A percentile compares a stretch with the other conserved stretches of the same genome.
These are phyloP conservation scores for Capsella rubella DNA, from an alignment of 441 rosid genomes.

Conservation along the genomic window DNA sequence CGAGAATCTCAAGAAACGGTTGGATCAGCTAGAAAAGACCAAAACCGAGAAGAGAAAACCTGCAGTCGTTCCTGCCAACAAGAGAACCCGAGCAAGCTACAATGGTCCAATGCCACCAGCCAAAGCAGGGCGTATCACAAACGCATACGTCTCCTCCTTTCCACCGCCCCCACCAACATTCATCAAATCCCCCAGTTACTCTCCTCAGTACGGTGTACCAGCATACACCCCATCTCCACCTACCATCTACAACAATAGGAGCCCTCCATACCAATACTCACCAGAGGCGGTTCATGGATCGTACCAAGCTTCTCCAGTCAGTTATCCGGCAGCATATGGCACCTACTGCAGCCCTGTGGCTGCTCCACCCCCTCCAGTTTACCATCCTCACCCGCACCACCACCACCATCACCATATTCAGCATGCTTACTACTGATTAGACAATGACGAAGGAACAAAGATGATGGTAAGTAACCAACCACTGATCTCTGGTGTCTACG, in stretches of 20 bases:
- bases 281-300: constrained; percentile 73
- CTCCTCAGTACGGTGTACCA: constrained; percentile 36
- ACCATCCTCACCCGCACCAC: constrained; percentile 52
- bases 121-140: constrained; percentile 83
- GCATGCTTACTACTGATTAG: constrained; percentile 43
- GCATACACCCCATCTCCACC: constrained; percentile 33
- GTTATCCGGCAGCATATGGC: constrained; percentile 67
- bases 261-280: constrained; percentile 83
- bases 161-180: constrained; percentile 69
- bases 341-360: constrained; percentile 71
- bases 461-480: constrained; percentile 38
- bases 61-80: constrained; percentile 75
- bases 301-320: constrained; percentile 72
- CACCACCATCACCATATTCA: constrained; percentile 39
- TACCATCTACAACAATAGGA: constrained; percentile 47
- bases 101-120: constrained; percentile 97
- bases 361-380: constrained; percentile 72
- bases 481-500: constrained; percentile 32
- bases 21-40: constrained; percentile 85
- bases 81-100: constrained; percentile 81
- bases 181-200: constrained; percentile 61
- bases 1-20: constrained; percentile 88
- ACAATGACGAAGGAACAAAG: constrained; percentile 23
- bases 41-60: constrained; percentile 84
- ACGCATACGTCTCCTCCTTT: constrained; percentile 90